A percentile compares a stretch with the other conserved stretches of the same genome.
Evolutionary conservation across 768 basidiomycete genomes (phyloP).

Genomic region (Suillus plorans): DNA sequence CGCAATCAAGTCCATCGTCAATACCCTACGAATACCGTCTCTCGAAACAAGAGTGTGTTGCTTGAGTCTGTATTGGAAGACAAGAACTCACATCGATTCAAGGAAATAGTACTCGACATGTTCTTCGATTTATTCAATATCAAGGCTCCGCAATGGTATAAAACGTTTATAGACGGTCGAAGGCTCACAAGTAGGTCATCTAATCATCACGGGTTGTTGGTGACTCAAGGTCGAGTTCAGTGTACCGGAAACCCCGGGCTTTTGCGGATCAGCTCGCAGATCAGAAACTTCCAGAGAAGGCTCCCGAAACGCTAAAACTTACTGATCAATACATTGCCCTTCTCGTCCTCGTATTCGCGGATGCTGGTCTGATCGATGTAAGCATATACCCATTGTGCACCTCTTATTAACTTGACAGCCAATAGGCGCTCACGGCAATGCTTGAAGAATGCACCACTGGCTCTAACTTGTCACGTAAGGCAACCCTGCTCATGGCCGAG

Average conservation of each 20-base stretch:
- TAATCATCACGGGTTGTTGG: not conserved
- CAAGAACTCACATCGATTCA: conserved; percentile 17
- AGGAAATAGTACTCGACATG: conserved; percentile 94
- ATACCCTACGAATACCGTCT: conserved; percentile 86
- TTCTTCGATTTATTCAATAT: conserved; percentile 93
- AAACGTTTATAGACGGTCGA: conserved; percentile 87
- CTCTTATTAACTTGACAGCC: not conserved
- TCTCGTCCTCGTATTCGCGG: conserved; percentile 77
- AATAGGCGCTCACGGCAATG: conserved; percentile 80
- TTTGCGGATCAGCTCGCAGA: conserved; percentile 24
- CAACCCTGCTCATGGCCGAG: conserved; percentile 89
- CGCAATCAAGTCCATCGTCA: conserved; percentile 80
- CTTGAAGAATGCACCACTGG: conserved; percentile 78
- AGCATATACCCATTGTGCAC: conserved; percentile 19
- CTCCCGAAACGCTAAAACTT: conserved; percentile 64
- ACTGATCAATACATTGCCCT: conserved; percentile 93
- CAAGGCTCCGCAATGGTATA: conserved; percentile 89
- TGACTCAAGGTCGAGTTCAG: conserved; percentile 31
- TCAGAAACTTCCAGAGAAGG: conserved; percentile 47
- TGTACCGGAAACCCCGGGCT: conserved; percentile 63
- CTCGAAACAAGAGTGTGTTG: conserved; percentile 71
- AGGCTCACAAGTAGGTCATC: conserved; percentile 75
- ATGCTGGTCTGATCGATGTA: conserved; percentile 89
- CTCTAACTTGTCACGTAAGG: conserved; percentile 80
- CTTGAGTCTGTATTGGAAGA: not conserved